Percentiles rank a stretch among this genome's conserved stretches.
phyloP scores from a whole-genome alignment of 768 basidiomycete species.

The Amanita pseudoporphyria region DNA sequence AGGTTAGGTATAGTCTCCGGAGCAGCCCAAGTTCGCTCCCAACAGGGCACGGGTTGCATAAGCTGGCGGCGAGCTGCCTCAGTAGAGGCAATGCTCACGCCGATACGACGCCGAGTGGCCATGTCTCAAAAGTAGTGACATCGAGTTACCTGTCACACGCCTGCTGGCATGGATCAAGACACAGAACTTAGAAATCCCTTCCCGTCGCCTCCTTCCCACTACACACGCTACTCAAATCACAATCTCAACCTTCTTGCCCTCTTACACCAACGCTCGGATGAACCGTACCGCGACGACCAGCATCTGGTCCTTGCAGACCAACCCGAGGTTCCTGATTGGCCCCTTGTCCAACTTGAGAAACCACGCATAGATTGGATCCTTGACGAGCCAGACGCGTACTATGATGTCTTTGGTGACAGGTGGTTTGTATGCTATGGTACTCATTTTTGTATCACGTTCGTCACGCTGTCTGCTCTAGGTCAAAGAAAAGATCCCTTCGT shows the following conservation, averaged over 20 bases:
- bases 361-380: conserved; percentile 88
- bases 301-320: conserved; percentile 62
- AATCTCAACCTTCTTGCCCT: conserved; percentile 63
- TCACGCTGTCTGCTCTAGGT: conserved; percentile 34
- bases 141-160: too few relatives aligned
- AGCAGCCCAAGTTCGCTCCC: conserved; percentile 70
- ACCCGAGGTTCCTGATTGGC: conserved; percentile 68
- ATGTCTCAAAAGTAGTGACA: too few relatives aligned
- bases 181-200: conserved; percentile 79
- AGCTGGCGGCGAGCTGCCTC: conserved; percentile 76
- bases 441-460: conserved; percentile 8
- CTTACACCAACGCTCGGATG: conserved; percentile 43
- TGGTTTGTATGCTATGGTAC: conserved; percentile 65
- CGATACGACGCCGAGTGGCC: conserved; percentile 69
- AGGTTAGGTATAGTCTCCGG: conserved; percentile 46
- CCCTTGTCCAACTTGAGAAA: conserved; percentile 67
- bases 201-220: conserved; percentile 82
- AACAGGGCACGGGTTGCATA: conserved; percentile 85
- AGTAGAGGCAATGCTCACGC: conserved; percentile 65
- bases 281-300: conserved; percentile 41
- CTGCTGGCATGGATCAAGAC: conserved; percentile 73
- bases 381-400: conserved; percentile 65
- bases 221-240: conserved; percentile 63
- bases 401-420: conserved; percentile 77
- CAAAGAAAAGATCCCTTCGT: conserved; percentile 72